Base-by-base conservation (phyloP, 2,329 filamentous ascomycete species). In the Phyllosticta ampelicida region DNA sequence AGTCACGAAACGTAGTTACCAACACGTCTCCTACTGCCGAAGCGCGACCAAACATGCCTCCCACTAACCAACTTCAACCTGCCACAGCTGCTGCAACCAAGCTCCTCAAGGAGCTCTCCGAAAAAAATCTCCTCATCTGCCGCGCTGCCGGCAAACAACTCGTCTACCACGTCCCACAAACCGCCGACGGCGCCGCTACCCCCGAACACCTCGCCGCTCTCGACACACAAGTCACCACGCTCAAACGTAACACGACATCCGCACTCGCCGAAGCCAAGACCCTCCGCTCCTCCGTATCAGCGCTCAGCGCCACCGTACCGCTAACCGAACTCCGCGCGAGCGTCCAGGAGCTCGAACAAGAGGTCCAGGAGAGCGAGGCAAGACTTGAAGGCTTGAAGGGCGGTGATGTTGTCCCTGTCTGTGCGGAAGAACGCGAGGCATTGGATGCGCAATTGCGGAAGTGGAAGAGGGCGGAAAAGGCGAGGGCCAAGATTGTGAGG, bases 81-180 rank as follows among this genome's bases (percentile, higher is more conserved):
- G 8, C 61, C 8, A 61, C 66, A 78, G 80, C 81, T 11, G 75
- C 80, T 50, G 77, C 83, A 21, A 77, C 77, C 26, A 87, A 86
- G 68, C 66, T 81, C 29, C 71, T 87, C 30, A 84, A 83, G 64
- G 83, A 86, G 60, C 72, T 87, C 67, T 78, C 83, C 60, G 81
- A 85, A 63, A 76, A 75, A 49, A 79, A 79, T 10, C 71, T 81
- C 63, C 80, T 87, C 49, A 80, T 81, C 64, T 81, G 79, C 54
- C 79, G 79, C 54, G 71, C 74, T 48, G 75, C 81, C 81, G 82
- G 82, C 19, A 85, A 85, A 69, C 82, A 85, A 64, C 73, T 77
- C 48, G 81, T 85, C 60, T 85, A 85, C 66, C 82, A 85, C 67
- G 74, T 77, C 48, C 59, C 75, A 19, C 71, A 85, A 75, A 75